Conservation (phyloP, 1,284 basidiomycete species). For the Testicularia cyperi region DNA sequence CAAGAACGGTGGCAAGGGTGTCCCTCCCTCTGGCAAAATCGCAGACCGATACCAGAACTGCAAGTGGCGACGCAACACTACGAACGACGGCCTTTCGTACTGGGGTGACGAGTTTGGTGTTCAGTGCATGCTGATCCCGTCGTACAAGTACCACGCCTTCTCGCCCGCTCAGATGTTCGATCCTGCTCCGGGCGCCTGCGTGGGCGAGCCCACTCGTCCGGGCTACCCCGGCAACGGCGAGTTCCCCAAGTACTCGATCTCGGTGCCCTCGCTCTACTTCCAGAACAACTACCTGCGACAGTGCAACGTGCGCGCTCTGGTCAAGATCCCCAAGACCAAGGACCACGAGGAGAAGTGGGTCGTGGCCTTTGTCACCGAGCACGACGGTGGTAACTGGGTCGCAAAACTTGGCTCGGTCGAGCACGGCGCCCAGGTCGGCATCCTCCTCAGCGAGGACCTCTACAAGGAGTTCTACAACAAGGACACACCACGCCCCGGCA, state of each 20-base stretch:
- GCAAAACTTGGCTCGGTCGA: background rate
- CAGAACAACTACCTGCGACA: slow-evolving; percentile 34
- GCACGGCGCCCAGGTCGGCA: slow-evolving; percentile 4
- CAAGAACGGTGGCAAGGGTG: background rate
- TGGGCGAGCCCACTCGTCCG: slow-evolving; percentile 6
- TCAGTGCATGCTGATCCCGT: slow-evolving; percentile 23
- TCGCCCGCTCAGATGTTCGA: slow-evolving; percentile 8
- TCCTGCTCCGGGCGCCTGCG: slow-evolving; percentile 6
- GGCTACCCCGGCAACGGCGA: slow-evolving; percentile 3
- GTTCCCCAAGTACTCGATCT: slow-evolving; percentile 13
- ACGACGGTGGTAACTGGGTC: slow-evolving; percentile 13
- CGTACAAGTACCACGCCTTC: slow-evolving; percentile 26
- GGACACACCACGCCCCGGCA: slow-evolving; percentile 2
- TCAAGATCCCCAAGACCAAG: slow-evolving; percentile 30
- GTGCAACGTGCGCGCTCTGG: slow-evolving; percentile 32
- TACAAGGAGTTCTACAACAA: slow-evolving; percentile 18
- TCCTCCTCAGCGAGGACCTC: slow-evolving; percentile 18
- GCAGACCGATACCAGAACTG: slow-evolving; percentile 5
- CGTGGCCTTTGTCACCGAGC: slow-evolving; percentile 20
- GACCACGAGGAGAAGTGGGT: slow-evolving; percentile 18
- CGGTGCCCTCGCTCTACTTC: slow-evolving; percentile 23
- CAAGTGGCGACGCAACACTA: slow-evolving; percentile 22
- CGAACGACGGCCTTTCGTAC: background rate
- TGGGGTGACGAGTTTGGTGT: slow-evolving; percentile 26
- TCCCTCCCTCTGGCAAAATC: slow-evolving; percentile 16